These are phyloP conservation scores for Hypomyces perniciosus DNA, from an alignment of 2,329 filamentous ascomycete genomes.

Conservation along the genomic window DNA sequence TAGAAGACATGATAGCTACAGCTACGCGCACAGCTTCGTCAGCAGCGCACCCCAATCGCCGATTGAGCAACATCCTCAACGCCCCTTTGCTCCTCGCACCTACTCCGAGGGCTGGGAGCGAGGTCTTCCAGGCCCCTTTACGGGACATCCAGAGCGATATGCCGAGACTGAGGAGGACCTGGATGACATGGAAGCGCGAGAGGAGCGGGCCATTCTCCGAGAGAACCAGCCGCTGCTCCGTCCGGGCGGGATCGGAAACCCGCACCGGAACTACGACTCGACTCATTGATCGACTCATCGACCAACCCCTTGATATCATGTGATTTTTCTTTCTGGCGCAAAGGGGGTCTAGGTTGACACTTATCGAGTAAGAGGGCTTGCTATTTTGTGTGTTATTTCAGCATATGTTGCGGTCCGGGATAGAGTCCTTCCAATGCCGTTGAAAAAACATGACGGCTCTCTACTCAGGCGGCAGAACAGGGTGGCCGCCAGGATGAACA, in stretches of 20 bases:
- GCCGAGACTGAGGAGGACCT: conserved; percentile 47
- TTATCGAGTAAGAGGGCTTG: too few relatives aligned
- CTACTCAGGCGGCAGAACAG: too few relatives aligned
- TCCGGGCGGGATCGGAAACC: conserved; percentile 45
- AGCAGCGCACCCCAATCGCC: conserved; percentile 24
- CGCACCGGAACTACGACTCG: conserved; percentile 34
- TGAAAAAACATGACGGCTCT: too few relatives aligned
- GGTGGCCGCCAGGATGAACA: too few relatives aligned
- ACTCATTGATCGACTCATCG: conserved; percentile 8
- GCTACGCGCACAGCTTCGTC: conserved; percentile 16
- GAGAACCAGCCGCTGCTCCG: conserved; percentile 46
- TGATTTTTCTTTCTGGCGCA: neutral
- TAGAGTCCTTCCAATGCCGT: too few relatives aligned
- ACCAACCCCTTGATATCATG: neutral
- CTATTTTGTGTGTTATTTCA: too few relatives aligned
- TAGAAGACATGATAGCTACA: conserved; percentile 25
- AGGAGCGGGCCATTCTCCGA: conserved; percentile 44
- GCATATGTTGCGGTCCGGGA: too few relatives aligned
- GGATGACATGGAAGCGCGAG: conserved; percentile 43
- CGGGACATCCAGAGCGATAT: conserved; percentile 46
- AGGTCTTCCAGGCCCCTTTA: conserved; percentile 44
- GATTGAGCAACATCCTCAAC: conserved; percentile 22
- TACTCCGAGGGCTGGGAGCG: conserved; percentile 48
- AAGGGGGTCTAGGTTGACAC: neutral
- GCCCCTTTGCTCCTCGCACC: conserved; percentile 36